Evolutionary conservation across 257 asterid genomes (phyloP).

Genomic region (Oldenlandia corymbosa): DNA sequence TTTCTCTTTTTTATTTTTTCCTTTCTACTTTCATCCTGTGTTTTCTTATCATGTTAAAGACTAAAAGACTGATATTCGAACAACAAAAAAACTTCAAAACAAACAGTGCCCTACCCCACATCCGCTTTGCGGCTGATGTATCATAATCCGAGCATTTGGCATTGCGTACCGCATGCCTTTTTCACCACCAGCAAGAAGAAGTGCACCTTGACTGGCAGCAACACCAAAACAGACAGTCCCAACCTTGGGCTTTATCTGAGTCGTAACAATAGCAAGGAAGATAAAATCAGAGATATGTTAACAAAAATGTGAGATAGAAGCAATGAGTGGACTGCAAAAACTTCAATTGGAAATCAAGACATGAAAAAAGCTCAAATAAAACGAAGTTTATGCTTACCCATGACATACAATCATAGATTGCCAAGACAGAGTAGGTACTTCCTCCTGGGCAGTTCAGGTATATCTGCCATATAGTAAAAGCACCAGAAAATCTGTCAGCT

Average conservation of each 20-base stretch:
- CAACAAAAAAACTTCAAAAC: not conserved
- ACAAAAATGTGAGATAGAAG: constrained; percentile 1
- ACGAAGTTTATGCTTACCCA: constrained; percentile 58
- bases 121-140: constrained; percentile 93
- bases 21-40: not conserved
- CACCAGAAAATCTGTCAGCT: constrained; percentile 10
- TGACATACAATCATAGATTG: constrained; percentile 98
- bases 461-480: constrained; percentile 39
- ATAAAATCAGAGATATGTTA: not conserved
- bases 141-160: constrained; percentile 98
- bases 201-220: constrained; percentile 93
- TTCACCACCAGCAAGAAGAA: constrained; percentile 98
- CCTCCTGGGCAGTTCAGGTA: constrained; percentile 98
- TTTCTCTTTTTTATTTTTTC: not conserved
- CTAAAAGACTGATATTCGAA: not conserved
- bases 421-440: constrained; percentile 80
- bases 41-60: not conserved
- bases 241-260: constrained; percentile 94
- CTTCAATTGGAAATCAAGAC: not conserved
- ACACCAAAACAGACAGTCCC: constrained; percentile 96
- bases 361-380: not conserved
- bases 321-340: too few species aligned
- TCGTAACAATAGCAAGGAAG: constrained; percentile 10
- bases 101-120: constrained; percentile 62
- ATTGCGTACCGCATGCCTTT: constrained; percentile 98